Conservation (phyloP, 2,329 filamentous ascomycete species). For the Aspergillus niger region DNA sequence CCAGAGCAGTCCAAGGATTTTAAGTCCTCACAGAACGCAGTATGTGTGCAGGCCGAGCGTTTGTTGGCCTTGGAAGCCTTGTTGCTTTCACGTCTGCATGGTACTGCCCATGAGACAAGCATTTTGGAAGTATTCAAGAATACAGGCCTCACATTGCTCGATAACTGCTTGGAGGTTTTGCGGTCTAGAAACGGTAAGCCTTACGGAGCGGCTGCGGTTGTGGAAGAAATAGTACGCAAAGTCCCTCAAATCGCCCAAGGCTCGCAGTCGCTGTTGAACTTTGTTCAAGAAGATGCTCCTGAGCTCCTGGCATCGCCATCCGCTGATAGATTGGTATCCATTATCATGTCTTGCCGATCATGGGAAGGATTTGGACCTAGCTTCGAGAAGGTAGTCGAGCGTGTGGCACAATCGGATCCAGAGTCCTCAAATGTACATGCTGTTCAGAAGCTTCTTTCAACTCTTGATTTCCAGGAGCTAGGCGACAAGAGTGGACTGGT, state of each 20-base stretch:
- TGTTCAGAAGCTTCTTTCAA: constrained; percentile 43
- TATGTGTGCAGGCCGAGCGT: constrained; percentile 67
- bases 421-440: constrained; percentile 36
- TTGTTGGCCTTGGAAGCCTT: constrained; percentile 63
- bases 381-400: constrained; percentile 40
- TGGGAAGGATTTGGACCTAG: constrained; percentile 44
- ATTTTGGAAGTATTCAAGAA: constrained; percentile 40
- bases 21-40: constrained; percentile 67
- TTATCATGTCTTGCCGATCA: constrained; percentile 60
- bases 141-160: constrained; percentile 43
- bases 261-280: constrained; percentile 49
- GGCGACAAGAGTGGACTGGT: constrained; percentile 37
- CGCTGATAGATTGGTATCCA: constrained; percentile 64
- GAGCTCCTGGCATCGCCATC: constrained; percentile 69
- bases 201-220: constrained; percentile 62
- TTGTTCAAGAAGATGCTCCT: constrained; percentile 59
- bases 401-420: constrained; percentile 35
- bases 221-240: constrained; percentile 56
- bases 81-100: constrained; percentile 33
- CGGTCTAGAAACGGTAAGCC: constrained; percentile 63
- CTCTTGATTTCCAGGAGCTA: constrained; percentile 40
- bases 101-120: constrained; percentile 25
- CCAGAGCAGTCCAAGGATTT: constrained; percentile 82
- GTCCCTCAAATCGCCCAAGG: constrained; percentile 45
- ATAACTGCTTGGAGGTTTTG: constrained; percentile 53